Evolutionary conservation across 2,329 filamentous ascomycete genomes (phyloP).

Genomic region (Trichoderma atroviride): DNA sequence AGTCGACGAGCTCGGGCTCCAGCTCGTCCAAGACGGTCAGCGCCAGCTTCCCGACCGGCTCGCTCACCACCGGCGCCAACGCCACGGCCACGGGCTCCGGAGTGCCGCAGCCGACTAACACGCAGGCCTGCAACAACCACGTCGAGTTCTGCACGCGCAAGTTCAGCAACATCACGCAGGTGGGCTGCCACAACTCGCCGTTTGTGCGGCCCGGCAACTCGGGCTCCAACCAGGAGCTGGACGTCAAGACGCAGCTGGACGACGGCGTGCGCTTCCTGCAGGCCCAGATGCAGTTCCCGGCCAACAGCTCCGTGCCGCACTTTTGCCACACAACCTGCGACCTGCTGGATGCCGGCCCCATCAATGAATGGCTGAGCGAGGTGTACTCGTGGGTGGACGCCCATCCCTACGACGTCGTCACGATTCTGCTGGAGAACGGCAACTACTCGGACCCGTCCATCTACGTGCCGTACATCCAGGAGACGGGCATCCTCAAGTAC

Average conservation of each 20-base stretch:
- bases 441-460: constrained; percentile 67
- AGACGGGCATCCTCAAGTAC: constrained; percentile 71
- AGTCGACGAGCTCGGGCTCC: constrained; percentile 5
- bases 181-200: constrained; percentile 80
- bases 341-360: constrained; percentile 77
- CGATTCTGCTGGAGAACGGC: constrained; percentile 82
- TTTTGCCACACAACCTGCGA: constrained; percentile 87
- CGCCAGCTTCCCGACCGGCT: constrained; percentile 43
- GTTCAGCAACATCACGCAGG: constrained; percentile 80
- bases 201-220: constrained; percentile 72
- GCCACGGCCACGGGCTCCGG: constrained; percentile 45
- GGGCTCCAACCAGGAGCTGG: constrained; percentile 72
- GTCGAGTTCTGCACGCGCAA: constrained; percentile 74
- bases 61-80: constrained; percentile 47
- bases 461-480: constrained; percentile 70
- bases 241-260: constrained; percentile 71
- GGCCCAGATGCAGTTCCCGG: constrained; percentile 63
- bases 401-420: constrained; percentile 86
- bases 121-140: constrained; percentile 77
- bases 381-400: constrained; percentile 72
- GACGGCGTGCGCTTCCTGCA: constrained; percentile 72
- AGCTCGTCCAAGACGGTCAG: constrained; percentile 32
- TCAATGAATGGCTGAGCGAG: constrained; percentile 69
- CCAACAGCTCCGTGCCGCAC: constrained; percentile 57
- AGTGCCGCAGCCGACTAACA: constrained; percentile 61